phyloP scores from a whole-genome alignment of 441 rosid genomes.

The Pelargonium fulgidum region DNA sequence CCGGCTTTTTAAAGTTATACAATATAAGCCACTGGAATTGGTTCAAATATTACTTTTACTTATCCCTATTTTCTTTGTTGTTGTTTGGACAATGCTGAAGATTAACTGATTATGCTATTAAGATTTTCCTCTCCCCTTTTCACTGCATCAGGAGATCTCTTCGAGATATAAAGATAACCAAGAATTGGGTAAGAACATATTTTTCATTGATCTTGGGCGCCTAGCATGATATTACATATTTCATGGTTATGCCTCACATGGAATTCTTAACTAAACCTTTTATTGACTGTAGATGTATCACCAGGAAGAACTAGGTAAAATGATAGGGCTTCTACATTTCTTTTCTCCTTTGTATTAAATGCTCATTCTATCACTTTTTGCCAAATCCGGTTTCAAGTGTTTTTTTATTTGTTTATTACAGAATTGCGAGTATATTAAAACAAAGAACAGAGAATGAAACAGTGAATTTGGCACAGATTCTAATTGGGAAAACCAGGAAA shows the following conservation, averaged over 20 bases:
- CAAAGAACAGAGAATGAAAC: slow-evolving; percentile 40
- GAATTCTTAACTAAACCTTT: slow-evolving; percentile 9
- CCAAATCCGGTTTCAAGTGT: slow-evolving; percentile 12
- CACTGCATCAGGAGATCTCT: slow-evolving; percentile 32
- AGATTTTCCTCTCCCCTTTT: slow-evolving; percentile 8
- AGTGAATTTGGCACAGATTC: slow-evolving; percentile 40
- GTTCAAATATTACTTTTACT: too few relatives aligned
- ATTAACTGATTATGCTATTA: neutral
- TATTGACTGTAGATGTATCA: slow-evolving; percentile 49
- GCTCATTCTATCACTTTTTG: slow-evolving; percentile 6
- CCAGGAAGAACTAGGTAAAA: slow-evolving; percentile 61
- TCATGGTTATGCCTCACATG: neutral
- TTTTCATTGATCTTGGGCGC: slow-evolving; percentile 9
- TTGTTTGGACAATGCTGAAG: slow-evolving; percentile 1
- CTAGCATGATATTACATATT: too few relatives aligned
- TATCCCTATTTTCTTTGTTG: neutral
- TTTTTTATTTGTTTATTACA: slow-evolving; percentile 22
- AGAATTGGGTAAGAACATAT: slow-evolving; percentile 35
- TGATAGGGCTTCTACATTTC: slow-evolving; percentile 3
- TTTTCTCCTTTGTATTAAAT: slow-evolving; percentile 11
- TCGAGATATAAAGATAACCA: slow-evolving; percentile 32
- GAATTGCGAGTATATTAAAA: slow-evolving; percentile 39
- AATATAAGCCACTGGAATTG: neutral
- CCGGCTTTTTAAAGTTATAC: neutral
- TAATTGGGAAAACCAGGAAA: slow-evolving; percentile 49